Base-by-base conservation (phyloP, 2,329 filamentous ascomycete genomes). In the Didymella exigua region DNA sequence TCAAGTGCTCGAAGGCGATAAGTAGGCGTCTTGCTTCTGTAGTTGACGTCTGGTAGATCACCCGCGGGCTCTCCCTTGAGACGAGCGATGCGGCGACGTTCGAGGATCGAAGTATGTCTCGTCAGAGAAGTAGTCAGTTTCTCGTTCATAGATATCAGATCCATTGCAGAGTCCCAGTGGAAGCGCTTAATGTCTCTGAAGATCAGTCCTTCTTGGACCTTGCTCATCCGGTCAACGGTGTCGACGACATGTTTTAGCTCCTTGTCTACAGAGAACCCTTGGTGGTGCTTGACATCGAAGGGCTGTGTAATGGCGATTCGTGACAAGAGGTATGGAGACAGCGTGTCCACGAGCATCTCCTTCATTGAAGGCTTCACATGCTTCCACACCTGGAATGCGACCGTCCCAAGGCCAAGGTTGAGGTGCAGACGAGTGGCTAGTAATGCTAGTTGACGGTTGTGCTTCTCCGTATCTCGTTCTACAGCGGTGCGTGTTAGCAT, bases 221-320 rank as follows among this genome's bases (percentile, higher is more conserved):
- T 48, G 36, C 69, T 68, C 70, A 74, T 74, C 7, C 62, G 61
- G 27, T 68, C 54, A 27, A 72, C 67, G 5, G 65, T 66, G 13
- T 55, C 53, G 26, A 75, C 62, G 34, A 67, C 66, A 41, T 66
- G 65, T 3, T 49, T 58, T 5, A 74, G 56, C 49, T 73, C 68
- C 16, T 61, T 60, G 29, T 70, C 68, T n/a, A 69, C 61, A 5
- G 63, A 69, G 45, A 70, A 70, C 0, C 59, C 61, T 40, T 62
- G 62, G 13, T 62, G 56, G n/a, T 67, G 63, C 33, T 55, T 63
- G 10, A 61, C 62, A 36, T 71, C 70, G 45, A 72, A 74, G 8
- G 71, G 72, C 53, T 74, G 71, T 6, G 63, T 68, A 16, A 67
- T 48, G 14, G 72, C 72, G 23, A 74, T 73, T 2, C 68, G 66